These are phyloP conservation scores for Conticribra weissflogii DNA, from an alignment of 108 stramenopile genomes.

Conservation along the genomic window DNA sequence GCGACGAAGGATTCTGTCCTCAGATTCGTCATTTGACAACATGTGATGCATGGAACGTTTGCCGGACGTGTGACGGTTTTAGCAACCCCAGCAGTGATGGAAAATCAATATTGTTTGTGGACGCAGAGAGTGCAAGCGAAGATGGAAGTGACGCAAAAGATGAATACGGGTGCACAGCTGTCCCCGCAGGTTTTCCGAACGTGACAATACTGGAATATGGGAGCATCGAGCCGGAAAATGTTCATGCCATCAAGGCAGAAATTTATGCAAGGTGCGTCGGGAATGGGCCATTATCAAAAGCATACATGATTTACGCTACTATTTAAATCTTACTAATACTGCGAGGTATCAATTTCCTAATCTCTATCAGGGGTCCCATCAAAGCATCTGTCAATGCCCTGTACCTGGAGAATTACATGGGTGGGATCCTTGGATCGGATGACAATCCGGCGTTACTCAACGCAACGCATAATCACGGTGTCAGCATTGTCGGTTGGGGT, in stretches of 20 bases:
- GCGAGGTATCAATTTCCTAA: too few species aligned
- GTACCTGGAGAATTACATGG: conserved; percentile 49
- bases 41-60: conserved; percentile 75
- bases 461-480: conserved; percentile 57
- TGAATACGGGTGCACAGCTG: conserved; percentile 50
- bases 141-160: conserved; percentile 11
- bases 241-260: conserved; percentile 72
- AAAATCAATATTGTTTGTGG: conserved; percentile 28
- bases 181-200: conserved; percentile 40
- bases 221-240: conserved; percentile 43
- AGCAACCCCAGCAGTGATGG: neutral
- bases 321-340: too few species aligned
- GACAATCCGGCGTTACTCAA: conserved; percentile 38
- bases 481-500: conserved; percentile 82
- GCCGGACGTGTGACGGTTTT: conserved; percentile 63
- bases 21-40: conserved; percentile 59
- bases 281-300: too few species aligned
- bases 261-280: conserved; percentile 30
- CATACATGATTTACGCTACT: too few species aligned
- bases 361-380: conserved; percentile 62
- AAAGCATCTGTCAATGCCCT: conserved; percentile 50
- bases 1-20: conserved; percentile 77
- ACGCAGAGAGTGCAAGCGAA: conserved; percentile 13
- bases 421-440: conserved; percentile 63
- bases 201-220: conserved; percentile 73